Percentiles rank a stretch among this genome's conserved stretches.
Conservation (phyloP, 1,139 yeast genomes). For the Debaryomyces sp. region DNA sequence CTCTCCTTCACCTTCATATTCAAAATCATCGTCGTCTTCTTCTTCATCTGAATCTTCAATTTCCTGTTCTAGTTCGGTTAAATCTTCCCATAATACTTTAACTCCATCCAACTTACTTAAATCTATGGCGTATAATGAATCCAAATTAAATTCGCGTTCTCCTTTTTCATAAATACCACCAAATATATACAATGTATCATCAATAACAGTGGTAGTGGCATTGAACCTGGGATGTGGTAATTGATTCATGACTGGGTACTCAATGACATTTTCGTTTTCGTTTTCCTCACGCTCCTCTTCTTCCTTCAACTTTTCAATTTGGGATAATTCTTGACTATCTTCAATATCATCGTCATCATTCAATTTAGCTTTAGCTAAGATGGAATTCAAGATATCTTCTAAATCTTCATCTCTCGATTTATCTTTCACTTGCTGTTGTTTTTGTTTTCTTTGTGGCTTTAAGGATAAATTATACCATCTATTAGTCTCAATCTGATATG, state of each 20-base stretch:
- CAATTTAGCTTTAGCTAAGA: constrained; percentile 71
- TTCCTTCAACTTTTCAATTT: constrained; percentile 41
- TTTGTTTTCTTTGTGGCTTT: constrained; percentile 62
- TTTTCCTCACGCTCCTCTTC: constrained; percentile 39
- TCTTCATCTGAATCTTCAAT: constrained; percentile 29
- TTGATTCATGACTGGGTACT: constrained; percentile 59
- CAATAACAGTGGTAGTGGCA: constrained; percentile 82
- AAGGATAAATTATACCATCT: constrained; percentile 83
- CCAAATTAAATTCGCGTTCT: constrained; percentile 81
- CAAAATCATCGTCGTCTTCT: constrained; percentile 34
- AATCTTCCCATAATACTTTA: constrained; percentile 87
- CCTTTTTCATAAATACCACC: constrained; percentile 93
- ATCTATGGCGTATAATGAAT: constrained; percentile 85
- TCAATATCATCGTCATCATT: constrained; percentile 60
- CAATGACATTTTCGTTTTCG: constrained; percentile 35
- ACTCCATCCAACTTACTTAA: constrained; percentile 87
- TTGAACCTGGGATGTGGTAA: constrained; percentile 91
- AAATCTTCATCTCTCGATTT: constrained; percentile 76
- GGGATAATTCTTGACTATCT: constrained; percentile 40
- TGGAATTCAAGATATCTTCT: constrained; percentile 75
- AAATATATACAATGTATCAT: constrained; percentile 80
- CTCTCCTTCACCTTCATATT: constrained; percentile 52
- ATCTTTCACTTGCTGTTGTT: constrained; percentile 44
- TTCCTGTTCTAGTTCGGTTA: constrained; percentile 40
- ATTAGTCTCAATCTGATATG: constrained; percentile 83